Conservation (phyloP, 2,329 filamentous ascomycete species). For the Cryphonectria carpinicola region DNA sequence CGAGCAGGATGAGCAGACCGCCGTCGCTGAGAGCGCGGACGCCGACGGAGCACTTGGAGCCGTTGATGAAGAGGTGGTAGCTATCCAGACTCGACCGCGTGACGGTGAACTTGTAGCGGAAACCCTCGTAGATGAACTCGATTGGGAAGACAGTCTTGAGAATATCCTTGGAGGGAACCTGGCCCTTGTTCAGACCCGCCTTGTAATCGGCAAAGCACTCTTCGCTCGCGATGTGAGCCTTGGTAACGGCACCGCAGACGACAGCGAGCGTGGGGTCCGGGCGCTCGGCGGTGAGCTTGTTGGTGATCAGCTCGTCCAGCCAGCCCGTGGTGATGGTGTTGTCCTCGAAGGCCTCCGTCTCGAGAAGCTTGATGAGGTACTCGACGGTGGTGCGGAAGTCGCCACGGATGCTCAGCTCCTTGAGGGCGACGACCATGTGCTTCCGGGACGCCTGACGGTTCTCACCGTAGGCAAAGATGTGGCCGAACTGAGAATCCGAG, state of each 20-base stretch:
- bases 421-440: slow-evolving; percentile 98
- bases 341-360: slow-evolving; percentile 97
- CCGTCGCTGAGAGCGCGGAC: slow-evolving; percentile 92
- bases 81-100: slow-evolving; percentile 90
- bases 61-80: slow-evolving; percentile 98
- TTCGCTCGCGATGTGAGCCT: slow-evolving; percentile 94
- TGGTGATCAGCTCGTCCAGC: slow-evolving; percentile 98
- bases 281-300: slow-evolving; percentile 93
- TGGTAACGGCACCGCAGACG: slow-evolving; percentile 91
- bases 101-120: slow-evolving; percentile 96
- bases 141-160: slow-evolving; percentile 97
- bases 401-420: slow-evolving; percentile 98
- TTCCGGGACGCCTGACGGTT: slow-evolving; percentile 95
- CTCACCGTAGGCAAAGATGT: slow-evolving; percentile 99
- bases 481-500: slow-evolving; percentile 97
- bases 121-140: slow-evolving; percentile 98
- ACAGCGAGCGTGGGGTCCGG: slow-evolving; percentile 94
- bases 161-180: slow-evolving; percentile 94
- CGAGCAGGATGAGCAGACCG: slow-evolving; percentile 86
- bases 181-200: slow-evolving; percentile 89
- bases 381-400: slow-evolving; percentile 99
- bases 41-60: slow-evolving; percentile 92
- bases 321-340: slow-evolving; percentile 99
- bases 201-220: slow-evolving; percentile 85
- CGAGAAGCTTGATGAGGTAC: slow-evolving; percentile 97